Percentiles rank a stretch among this genome's conserved stretches.
Conservation (phyloP, 805 yeast genomes). For the Lipomyces oligophaga region DNA sequence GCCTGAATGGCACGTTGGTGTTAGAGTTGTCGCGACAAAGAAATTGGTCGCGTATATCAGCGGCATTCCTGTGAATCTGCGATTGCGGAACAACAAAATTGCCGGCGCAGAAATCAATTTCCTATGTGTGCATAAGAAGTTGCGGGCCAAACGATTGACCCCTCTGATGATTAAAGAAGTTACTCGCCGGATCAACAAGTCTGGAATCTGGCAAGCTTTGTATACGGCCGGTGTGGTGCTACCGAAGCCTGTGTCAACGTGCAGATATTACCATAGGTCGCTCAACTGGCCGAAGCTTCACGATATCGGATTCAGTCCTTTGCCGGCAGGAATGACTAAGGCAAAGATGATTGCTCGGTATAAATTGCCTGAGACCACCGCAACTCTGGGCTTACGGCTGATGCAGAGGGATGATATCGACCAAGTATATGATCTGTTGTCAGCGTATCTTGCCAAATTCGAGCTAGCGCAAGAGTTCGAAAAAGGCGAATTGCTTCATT, state of each 20-base stretch:
- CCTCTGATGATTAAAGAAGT: conserved; percentile 92
- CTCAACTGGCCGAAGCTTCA: conserved; percentile 84
- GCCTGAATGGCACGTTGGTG: conserved; percentile 88
- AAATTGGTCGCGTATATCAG: conserved; percentile 88
- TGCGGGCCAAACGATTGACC: conserved; percentile 88
- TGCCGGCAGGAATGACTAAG: conserved; percentile 68
- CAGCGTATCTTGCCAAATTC: conserved; percentile 60
- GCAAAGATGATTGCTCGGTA: conserved; percentile 62
- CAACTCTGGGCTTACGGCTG: conserved; percentile 52
- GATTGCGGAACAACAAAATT: conserved; percentile 53
- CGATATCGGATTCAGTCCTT: conserved; percentile 83
- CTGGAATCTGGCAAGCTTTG: conserved; percentile 90
- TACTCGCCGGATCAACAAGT: conserved; percentile 82
- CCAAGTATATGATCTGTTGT: conserved; percentile 56
- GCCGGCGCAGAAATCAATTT: conserved; percentile 80
- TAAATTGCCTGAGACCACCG: conserved; percentile 52
- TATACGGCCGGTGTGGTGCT: conserved; percentile 88
- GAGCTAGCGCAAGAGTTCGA: conserved; percentile 68
- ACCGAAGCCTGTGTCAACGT: conserved; percentile 87
- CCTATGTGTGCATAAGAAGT: conserved; percentile 87
- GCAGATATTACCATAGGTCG: conserved; percentile 91
- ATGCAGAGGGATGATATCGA: conserved; percentile 61
- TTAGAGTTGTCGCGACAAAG: conserved; percentile 70
- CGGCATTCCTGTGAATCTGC: conserved; percentile 74
- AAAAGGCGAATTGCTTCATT: conserved; percentile 70